Evolutionary conservation across 495 filamentous ascomycete species (phyloP), one percentile per base, ranked within the genome.

Genomic region (Bacidia rubella): DNA sequence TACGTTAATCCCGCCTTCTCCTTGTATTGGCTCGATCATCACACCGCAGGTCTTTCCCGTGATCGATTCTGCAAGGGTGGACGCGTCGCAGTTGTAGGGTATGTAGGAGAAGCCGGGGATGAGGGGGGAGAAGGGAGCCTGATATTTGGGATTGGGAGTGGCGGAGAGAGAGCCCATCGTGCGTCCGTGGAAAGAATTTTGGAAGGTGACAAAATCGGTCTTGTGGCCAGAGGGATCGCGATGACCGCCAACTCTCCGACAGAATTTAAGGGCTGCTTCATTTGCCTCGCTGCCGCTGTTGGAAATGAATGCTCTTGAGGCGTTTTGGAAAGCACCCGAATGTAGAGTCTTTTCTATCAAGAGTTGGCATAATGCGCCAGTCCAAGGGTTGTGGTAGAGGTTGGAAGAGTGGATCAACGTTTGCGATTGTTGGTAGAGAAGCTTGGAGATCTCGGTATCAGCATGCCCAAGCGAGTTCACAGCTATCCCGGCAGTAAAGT

Each of bases 81-180:
- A 77, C 12, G 86, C 67, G 63, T 97, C 82, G 44, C 11, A 24
- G 60, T 98, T 96, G 72, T 82, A 90, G 11, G 70, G 81, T 22
- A 88, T 88, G 61, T 94, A 88, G 55, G 70, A 78, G 68, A 94
- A 98, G 2, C 92, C 92, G 0, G 93, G 92, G 2, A 98, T 68
- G 88, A 98, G 95, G 20, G 92, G 92, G 12, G 86, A 70, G 62
- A 97, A 98, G 2, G 92, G 93, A 17, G 81, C 79, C 65, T 98
- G 92, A 68, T 98, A 98, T 63, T 98, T 98, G 11, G 87, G 87
- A 69, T 98, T 98, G n/a, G 89, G 93, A 3, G 92, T 98, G 0
- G 93, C 92, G 21, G 84, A 89, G 23, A 98, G 67, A 20, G 80
- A 74, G 20, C 92, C 92, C 87, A 96, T 93, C 20, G 93, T 95